Base-by-base conservation (phyloP, 2,329 filamentous ascomycete genomes). In the Aspergillus proliferans region DNA sequence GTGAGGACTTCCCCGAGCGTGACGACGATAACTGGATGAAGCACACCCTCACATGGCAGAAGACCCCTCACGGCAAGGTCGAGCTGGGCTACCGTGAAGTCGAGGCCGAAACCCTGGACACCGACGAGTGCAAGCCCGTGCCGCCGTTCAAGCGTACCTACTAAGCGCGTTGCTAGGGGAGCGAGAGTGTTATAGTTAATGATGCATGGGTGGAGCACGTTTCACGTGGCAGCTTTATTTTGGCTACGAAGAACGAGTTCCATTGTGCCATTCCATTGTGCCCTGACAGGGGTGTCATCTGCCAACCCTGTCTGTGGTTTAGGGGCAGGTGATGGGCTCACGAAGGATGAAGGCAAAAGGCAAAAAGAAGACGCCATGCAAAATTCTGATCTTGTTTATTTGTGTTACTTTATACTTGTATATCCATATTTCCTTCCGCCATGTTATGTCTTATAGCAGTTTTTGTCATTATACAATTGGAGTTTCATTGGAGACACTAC, bases 11-110 rank as follows among this genome's bases (percentile, higher is more conserved):
- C 81, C 92, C 92, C 50, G 91, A 97, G 15, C 86, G 93, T 77
- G 88, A 97, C 68, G 93, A 98, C 69, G 80, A 85, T 73, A 86
- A 94, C 72, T 97, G 92, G 92, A 96, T 96, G 92, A 97, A 97
- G 85, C 93, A 98, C 82, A 95, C 89, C 42, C 82, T 98, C 53
- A 89, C 86, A 58, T 98, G 86, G 86, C 93, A 98, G 81, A 94
- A 89, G 85, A 71, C 85, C 68, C 88, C 91, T 30, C 92, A 97
- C 65, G 87, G 86, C 67, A 83, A 89, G 76, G 83, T 93, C 48
- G 86, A 97, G 53, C 78, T 97, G 55, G 78, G 82, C 55, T 97
- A 97, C 82, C 83, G 93, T 71, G 78, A 79, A 56, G 93, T 98
- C 53, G 86, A 87, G 54, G 80, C 79, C 59, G 84, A 81, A 54